Percentiles rank a stretch among this genome's conserved stretches.
Evolutionary conservation across 306 rosid genomes (phyloP).

Genomic region (Sindora glabra): DNA sequence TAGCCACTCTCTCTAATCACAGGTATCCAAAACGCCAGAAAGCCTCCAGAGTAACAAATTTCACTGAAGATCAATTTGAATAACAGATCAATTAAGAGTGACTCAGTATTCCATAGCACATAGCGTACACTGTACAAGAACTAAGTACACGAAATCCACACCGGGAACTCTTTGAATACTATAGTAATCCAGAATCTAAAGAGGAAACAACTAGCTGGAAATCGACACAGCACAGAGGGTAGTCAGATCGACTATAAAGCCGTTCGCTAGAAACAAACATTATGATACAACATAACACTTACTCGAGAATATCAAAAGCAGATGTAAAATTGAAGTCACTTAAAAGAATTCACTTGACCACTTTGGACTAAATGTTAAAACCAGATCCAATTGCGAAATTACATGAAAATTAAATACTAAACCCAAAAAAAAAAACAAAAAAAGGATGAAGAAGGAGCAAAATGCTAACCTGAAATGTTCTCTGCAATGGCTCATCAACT

Average conservation of each 20-base stretch:
- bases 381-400: constrained; percentile 16
- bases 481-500: constrained; percentile 71
- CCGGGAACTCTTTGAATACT: too few relatives aligned
- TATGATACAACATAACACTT: too few relatives aligned
- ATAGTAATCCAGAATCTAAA: too few relatives aligned
- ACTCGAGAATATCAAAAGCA: not conserved
- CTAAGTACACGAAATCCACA: too few relatives aligned
- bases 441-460: too few relatives aligned
- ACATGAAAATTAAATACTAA: not conserved
- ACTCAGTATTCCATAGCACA: not conserved
- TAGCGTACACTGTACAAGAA: not conserved
- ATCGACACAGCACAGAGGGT: too few relatives aligned
- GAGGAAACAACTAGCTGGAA: not conserved
- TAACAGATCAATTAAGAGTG: not conserved
- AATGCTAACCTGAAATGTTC: constrained; percentile 76
- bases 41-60: too few relatives aligned
- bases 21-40: too few relatives aligned
- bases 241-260: too few relatives aligned
- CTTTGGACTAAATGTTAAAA: not conserved
- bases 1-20: too few relatives aligned
- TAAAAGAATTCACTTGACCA: not conserved
- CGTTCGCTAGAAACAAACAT: too few relatives aligned
- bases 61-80: not conserved
- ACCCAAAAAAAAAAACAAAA: too few relatives aligned
- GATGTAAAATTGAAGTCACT: not conserved